phyloP scores from a whole-genome alignment of 1,139 yeast species.

The Blastobotrys elegans region DNA sequence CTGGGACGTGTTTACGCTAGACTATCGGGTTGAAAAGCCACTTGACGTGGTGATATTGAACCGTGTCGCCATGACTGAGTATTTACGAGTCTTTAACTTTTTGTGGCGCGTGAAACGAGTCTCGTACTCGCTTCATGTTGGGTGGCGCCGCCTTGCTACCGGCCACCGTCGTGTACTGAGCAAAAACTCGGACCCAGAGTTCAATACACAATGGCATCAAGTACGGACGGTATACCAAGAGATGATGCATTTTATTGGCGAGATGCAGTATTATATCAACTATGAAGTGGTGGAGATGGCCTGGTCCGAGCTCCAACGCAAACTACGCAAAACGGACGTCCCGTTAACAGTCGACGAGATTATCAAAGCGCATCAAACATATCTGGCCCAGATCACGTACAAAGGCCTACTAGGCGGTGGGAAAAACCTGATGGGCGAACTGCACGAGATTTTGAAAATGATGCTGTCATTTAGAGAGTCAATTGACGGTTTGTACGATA shows the following conservation, averaged over 20 bases:
- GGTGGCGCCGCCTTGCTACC: conserved; percentile 41
- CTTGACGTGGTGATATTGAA: conserved; percentile 37
- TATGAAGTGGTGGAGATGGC: conserved; percentile 39
- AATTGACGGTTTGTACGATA: conserved; percentile 26
- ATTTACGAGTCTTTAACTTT: conserved; percentile 77
- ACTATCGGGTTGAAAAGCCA: conserved; percentile 64
- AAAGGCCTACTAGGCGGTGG: conserved; percentile 38
- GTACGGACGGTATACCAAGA: conserved; percentile 31
- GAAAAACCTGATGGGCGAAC: conserved; percentile 28
- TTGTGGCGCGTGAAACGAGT: conserved; percentile 74
- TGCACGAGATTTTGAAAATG: conserved; percentile 35
- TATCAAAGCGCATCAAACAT: conserved; percentile 33
- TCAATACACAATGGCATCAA: conserved; percentile 24
- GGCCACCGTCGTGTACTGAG: conserved; percentile 19
- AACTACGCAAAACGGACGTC: conserved; percentile 21
- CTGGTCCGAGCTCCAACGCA: conserved; percentile 33
- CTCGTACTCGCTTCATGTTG: conserved; percentile 44
- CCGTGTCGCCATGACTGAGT: conserved; percentile 46
- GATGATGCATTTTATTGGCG: conserved; percentile 37
- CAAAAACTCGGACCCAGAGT: not conserved
- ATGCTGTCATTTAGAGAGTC: conserved; percentile 27
- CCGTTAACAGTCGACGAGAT: conserved; percentile 36
- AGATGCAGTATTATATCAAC: conserved; percentile 37
- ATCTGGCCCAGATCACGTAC: conserved; percentile 32
- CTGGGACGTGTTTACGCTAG: conserved; percentile 93